Conservation (phyloP, 225 moss, liverwort and hornwort species). For the Bryum argenteum region DNA sequence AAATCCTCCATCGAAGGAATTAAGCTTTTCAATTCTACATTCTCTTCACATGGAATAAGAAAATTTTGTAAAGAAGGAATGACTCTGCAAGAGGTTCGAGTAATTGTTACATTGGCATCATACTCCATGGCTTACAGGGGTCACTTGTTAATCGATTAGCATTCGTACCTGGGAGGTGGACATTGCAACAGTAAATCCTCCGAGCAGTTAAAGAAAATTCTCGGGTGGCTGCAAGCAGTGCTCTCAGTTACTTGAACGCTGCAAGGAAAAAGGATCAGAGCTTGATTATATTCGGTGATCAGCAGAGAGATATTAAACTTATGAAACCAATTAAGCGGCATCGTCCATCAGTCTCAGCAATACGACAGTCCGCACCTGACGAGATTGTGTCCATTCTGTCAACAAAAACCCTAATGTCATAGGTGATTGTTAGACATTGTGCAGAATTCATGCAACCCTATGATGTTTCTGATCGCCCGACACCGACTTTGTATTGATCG, state of each 20-base stretch:
- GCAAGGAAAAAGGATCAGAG: background rate
- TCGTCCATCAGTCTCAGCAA: background rate
- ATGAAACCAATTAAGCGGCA: background rate
- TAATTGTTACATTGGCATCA: background rate
- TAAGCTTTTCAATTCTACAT: background rate
- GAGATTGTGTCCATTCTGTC: background rate
- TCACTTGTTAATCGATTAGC: background rate
- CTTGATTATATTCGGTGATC: background rate
- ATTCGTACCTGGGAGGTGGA: conserved; percentile 38
- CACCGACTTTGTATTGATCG: background rate
- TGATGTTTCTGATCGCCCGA: background rate
- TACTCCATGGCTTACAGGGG: background rate
- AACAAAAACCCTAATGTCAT: background rate
- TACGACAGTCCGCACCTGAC: background rate
- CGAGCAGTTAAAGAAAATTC: background rate
- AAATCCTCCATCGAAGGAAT: background rate
- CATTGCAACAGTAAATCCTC: conserved; percentile 25
- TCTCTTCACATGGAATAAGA: background rate
- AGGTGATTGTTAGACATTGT: background rate
- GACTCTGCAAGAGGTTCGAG: no score
- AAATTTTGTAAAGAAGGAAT: background rate
- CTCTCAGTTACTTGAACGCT: background rate
- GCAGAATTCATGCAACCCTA: background rate
- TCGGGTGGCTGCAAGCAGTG: background rate
- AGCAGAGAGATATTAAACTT: background rate